Percentiles rank a stretch among this genome's conserved stretches.
Conservation (phyloP, 495 filamentous ascomycete genomes). For the Barbatosphaeria neglecta region DNA sequence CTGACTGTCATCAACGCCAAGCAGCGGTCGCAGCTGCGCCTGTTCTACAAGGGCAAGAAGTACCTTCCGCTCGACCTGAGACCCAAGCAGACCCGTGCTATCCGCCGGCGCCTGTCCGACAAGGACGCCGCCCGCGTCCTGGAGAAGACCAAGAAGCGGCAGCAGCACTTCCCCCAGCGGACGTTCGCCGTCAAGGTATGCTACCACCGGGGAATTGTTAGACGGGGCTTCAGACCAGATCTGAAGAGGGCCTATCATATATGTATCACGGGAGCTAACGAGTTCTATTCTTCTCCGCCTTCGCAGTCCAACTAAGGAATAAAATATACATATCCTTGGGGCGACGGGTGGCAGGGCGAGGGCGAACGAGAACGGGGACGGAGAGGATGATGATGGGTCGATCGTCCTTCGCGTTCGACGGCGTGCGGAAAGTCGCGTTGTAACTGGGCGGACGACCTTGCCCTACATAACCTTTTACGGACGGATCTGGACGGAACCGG, state of each 20-base stretch:
- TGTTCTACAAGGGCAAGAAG: conserved; percentile 99
- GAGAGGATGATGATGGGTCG: too few species aligned
- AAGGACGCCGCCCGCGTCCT: conserved; percentile 71
- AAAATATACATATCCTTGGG: too few species aligned
- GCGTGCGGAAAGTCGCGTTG: background rate
- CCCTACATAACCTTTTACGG: too few species aligned
- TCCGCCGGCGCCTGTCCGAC: conserved; percentile 82
- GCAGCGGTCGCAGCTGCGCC: conserved; percentile 90
- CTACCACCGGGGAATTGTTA: too few species aligned
- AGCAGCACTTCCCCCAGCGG: conserved; percentile 91
- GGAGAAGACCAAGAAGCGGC: conserved; percentile 88
- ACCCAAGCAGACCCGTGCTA: conserved; percentile 90
- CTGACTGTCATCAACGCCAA: conserved; percentile 98
- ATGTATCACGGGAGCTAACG: background rate
- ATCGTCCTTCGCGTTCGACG: too few species aligned
- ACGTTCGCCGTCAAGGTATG: conserved; percentile 96
- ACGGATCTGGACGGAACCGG: too few species aligned
- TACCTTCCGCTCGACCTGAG: conserved; percentile 95
- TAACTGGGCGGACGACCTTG: too few species aligned
- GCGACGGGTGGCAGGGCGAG: too few species aligned
- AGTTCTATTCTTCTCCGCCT: too few species aligned
- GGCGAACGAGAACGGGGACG: too few species aligned
- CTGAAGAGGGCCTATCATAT: background rate
- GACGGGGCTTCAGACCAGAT: too few species aligned
- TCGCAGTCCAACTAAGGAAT: too few species aligned